Percentiles rank a stretch among this genome's conserved stretches.
phyloP scores from a whole-genome alignment of 768 basidiomycete species.

The Psilocybe cubensis region DNA sequence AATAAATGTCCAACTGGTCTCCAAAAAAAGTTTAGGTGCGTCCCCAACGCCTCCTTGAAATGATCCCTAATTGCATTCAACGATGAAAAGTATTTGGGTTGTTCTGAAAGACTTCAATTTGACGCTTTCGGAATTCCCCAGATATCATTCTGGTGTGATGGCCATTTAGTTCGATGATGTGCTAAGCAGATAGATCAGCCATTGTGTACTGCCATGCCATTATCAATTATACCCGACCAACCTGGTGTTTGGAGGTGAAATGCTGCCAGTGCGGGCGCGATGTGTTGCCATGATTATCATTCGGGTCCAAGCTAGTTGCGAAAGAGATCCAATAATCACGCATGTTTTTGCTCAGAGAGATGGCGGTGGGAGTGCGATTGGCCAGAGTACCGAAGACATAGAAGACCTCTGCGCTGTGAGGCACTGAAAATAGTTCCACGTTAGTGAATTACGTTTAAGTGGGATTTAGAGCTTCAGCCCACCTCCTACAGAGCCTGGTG shows the following conservation, averaged over 20 bases:
- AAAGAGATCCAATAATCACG: conserved; percentile 19
- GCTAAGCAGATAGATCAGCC: not conserved
- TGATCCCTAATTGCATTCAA: too few relatives aligned
- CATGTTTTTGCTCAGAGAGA: conserved; percentile 12
- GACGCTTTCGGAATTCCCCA: conserved; percentile 5
- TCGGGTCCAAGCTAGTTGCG: conserved; percentile 13
- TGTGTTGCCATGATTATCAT: conserved; percentile 7
- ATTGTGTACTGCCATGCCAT: not conserved
- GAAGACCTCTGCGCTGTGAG: conserved; percentile 11
- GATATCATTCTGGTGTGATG: conserved; percentile 1
- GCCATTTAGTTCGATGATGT: conserved; percentile 12
- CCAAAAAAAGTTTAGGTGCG: too few relatives aligned
- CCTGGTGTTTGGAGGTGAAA: conserved; percentile 9
- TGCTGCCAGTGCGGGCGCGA: conserved; percentile 9
- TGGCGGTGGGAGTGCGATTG: conserved; percentile 2
- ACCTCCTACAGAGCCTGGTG: conserved; percentile 28
- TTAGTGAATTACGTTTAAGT: not conserved
- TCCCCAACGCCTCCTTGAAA: too few relatives aligned
- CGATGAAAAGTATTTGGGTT: conserved; percentile 11
- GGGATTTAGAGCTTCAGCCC: not conserved
- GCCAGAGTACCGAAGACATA: conserved; percentile 11
- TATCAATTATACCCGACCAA: not conserved
- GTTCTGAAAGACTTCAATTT: conserved; percentile 13
- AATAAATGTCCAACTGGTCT: too few relatives aligned
- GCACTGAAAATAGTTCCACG: not conserved